phyloP scores from a whole-genome alignment of 202 grass and related monocot genomes.

The Zizania palustris region DNA sequence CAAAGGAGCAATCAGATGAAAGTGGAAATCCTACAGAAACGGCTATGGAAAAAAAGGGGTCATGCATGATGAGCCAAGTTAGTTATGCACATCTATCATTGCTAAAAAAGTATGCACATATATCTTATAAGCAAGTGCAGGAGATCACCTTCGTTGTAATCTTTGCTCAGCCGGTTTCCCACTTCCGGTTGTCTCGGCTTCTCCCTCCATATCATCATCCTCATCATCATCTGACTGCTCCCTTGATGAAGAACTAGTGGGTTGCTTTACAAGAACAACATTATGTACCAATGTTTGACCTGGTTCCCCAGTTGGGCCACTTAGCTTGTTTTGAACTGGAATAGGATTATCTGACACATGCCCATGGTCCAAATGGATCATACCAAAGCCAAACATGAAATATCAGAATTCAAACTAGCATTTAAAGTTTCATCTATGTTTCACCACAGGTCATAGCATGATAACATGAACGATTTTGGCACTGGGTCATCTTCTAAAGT shows the following conservation, averaged over 20 bases:
- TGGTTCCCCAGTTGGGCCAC: conserved; percentile 32
- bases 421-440: conserved; percentile 26
- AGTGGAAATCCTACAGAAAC: not conserved
- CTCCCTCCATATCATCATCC: conserved; percentile 88
- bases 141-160: conserved; percentile 65
- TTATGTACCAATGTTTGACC: conserved; percentile 59
- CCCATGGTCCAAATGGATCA: conserved; percentile 12
- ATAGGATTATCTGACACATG: conserved; percentile 44
- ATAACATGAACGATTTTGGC: not conserved
- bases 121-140: conserved; percentile 23
- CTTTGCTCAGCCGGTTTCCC: conserved; percentile 63
- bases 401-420: conserved; percentile 11
- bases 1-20: not conserved
- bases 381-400: conserved; percentile 26
- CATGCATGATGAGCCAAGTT: not conserved
- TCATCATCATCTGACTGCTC: conserved; percentile 82
- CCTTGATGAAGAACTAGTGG: conserved; percentile 71
- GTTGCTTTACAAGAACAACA: conserved; percentile 55
- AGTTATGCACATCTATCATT: not conserved
- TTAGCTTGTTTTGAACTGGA: conserved; percentile 58
- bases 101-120: not conserved
- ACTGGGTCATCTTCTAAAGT: conserved; percentile 10
- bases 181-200: conserved; percentile 74
- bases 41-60: not conserved
- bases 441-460: conserved; percentile 7